These are phyloP conservation scores for Penicillium olsonii DNA, from an alignment of 2,329 filamentous ascomycete genomes.

Conservation along the genomic window DNA sequence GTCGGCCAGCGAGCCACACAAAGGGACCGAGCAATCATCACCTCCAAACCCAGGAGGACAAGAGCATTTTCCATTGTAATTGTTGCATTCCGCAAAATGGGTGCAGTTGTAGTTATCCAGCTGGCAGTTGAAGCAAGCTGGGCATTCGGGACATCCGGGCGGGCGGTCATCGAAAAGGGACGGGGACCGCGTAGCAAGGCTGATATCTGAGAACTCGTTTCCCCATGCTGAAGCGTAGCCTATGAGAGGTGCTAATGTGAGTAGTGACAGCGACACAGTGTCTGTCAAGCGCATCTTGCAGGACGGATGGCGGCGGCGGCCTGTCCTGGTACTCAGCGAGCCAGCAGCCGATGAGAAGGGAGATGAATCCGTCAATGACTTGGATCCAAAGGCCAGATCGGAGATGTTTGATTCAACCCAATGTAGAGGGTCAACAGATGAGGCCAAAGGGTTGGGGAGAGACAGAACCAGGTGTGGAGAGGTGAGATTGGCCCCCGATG, in stretches of 20 bases:
- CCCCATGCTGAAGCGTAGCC: constrained; percentile 26
- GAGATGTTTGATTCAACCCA: constrained; percentile 4
- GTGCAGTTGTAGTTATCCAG: constrained; percentile 88
- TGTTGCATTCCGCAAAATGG: constrained; percentile 87
- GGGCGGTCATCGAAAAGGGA: constrained; percentile 73
- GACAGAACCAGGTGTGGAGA: constrained; percentile 14
- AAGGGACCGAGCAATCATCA: constrained; percentile 87
- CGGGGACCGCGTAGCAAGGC: constrained; percentile 67
- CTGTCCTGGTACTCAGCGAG: constrained; percentile 6
- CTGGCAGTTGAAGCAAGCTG: constrained; percentile 89
- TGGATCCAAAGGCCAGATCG: not conserved
- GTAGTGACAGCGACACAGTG: constrained; percentile 25
- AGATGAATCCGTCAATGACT: constrained; percentile 8
- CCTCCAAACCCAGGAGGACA: constrained; percentile 93
- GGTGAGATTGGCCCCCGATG: constrained; percentile 28
- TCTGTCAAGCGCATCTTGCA: constrained; percentile 31
- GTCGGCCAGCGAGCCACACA: constrained; percentile 84
- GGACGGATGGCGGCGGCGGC: constrained; percentile 8
- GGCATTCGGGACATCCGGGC: constrained; percentile 42
- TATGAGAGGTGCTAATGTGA: constrained; percentile 28
- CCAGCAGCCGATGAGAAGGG: constrained; percentile 11
- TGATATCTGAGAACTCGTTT: constrained; percentile 59
- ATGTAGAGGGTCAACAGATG: constrained; percentile 2
- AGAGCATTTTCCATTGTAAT: constrained; percentile 86
- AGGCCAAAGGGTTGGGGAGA: constrained; percentile 7